Conservation (phyloP, 2,329 filamentous ascomycete species). For the Tympanopsis confertula region DNA sequence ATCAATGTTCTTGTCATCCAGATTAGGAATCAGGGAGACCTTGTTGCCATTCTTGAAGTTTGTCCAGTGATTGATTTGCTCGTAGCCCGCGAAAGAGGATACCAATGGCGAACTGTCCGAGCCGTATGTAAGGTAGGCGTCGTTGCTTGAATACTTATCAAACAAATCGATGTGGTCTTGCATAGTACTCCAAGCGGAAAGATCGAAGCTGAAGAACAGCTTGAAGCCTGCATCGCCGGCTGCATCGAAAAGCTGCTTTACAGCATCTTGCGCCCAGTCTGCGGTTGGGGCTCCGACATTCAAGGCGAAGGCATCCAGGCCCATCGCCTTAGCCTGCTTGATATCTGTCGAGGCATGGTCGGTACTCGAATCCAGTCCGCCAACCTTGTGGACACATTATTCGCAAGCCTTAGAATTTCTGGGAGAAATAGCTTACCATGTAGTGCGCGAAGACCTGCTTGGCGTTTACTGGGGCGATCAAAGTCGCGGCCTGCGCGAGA, state of each 20-base stretch:
- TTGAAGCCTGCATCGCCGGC: constrained; percentile 16
- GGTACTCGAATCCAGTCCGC: constrained; percentile 9
- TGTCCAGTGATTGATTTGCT: constrained; percentile 10
- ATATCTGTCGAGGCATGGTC: constrained; percentile 15
- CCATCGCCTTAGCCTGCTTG: constrained; percentile 14
- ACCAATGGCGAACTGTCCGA: constrained; percentile 15
- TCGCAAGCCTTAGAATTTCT: neutral
- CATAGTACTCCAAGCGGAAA: constrained; percentile 12
- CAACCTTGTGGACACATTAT: constrained; percentile 3
- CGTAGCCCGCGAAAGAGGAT: constrained; percentile 14
- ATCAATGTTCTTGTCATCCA: constrained; percentile 10
- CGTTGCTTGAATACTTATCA: constrained; percentile 10
- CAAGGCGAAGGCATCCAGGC: constrained; percentile 19
- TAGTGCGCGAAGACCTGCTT: constrained; percentile 15
- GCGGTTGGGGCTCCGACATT: constrained; percentile 16
- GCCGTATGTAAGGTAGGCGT: constrained; percentile 15
- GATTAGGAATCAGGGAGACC: constrained; percentile 20
- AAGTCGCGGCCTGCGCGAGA: too few species aligned
- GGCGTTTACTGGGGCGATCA: too few species aligned
- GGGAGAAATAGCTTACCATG: constrained; percentile 7
- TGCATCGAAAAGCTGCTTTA: constrained; percentile 16
- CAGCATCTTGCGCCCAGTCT: constrained; percentile 11
- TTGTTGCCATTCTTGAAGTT: constrained; percentile 13
- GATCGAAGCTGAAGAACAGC: constrained; percentile 23
- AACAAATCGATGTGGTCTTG: constrained; percentile 12